Evolutionary conservation across 2,329 filamentous ascomycete species (phyloP).

Genomic region (Colletotrichum lindemuthianum): DNA sequence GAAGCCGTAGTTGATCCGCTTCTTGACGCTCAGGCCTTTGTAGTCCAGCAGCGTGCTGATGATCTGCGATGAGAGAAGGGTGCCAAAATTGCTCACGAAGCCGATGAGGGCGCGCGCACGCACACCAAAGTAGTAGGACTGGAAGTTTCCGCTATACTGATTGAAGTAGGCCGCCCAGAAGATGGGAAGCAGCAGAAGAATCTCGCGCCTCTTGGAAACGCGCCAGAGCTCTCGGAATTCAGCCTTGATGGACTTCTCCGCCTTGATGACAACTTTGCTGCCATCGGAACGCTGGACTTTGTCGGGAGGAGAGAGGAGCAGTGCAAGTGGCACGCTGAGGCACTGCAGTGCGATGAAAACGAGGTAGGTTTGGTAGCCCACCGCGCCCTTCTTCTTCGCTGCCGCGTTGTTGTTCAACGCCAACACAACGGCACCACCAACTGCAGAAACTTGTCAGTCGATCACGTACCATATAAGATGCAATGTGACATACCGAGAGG

Average conservation of each 20-base stretch:
- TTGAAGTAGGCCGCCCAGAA: constrained; percentile 45
- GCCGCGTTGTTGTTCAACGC: constrained; percentile 49
- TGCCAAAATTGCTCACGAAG: constrained; percentile 49
- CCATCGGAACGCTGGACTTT: constrained; percentile 43
- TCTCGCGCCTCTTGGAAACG: constrained; percentile 33
- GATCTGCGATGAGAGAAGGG: constrained; percentile 54
- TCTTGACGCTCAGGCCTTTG: constrained; percentile 47
- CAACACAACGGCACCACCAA: constrained; percentile 58
- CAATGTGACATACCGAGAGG: constrained; percentile 43
- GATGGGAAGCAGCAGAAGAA: constrained; percentile 39
- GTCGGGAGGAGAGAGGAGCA: constrained; percentile 42
- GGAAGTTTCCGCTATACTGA: constrained; percentile 56
- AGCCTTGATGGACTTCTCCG: constrained; percentile 38
- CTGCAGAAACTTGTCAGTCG: background rate
- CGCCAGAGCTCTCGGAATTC: constrained; percentile 41
- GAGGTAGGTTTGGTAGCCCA: constrained; percentile 42
- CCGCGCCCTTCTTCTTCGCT: constrained; percentile 39
- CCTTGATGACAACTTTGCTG: constrained; percentile 40
- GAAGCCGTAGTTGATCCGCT: constrained; percentile 54
- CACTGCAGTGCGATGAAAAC: constrained; percentile 44
- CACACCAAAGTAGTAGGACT: constrained; percentile 52
- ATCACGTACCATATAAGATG: no score
- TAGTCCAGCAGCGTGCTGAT: constrained; percentile 58
- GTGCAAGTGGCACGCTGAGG: constrained; percentile 40
- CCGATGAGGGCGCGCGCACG: constrained; percentile 58